These are phyloP conservation scores for Annona squamosa DNA, from an alignment of 164 flowering plant species.

Conservation along the genomic window DNA sequence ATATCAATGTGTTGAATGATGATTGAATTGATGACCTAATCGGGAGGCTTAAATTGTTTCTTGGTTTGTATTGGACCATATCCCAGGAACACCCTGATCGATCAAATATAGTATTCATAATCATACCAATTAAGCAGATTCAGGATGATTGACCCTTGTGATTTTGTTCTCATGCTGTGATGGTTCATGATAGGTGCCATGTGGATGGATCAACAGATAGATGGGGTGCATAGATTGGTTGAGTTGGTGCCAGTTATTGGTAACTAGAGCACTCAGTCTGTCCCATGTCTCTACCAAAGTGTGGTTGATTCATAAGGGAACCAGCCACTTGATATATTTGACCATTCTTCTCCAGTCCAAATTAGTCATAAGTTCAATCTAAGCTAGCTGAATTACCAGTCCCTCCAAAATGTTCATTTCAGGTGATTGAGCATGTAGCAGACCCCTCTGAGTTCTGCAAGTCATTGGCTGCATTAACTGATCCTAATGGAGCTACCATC, in stretches of 20 bases:
- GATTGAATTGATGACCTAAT: not conserved
- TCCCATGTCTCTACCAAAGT: not conserved
- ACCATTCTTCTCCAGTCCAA: not conserved
- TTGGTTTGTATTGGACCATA: not conserved
- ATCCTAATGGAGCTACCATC: conserved; percentile 63
- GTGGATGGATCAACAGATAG: not conserved
- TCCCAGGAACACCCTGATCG: not conserved
- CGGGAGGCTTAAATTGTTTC: not conserved
- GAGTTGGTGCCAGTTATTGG: not conserved
- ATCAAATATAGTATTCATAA: not conserved
- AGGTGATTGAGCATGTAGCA: conserved; percentile 98
- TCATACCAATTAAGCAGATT: not conserved
- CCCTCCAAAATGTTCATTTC: conserved; percentile 5
- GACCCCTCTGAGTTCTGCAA: conserved; percentile 91
- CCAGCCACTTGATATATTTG: not conserved
- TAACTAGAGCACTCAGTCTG: not conserved
- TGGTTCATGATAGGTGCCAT: not conserved
- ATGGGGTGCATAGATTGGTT: not conserved
- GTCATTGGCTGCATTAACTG: conserved; percentile 67
- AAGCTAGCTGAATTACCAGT: not conserved
- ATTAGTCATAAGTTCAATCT: not conserved
- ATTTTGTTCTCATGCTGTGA: not conserved
- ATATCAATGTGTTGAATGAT: not conserved
- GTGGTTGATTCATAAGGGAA: not conserved
- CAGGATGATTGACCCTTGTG: not conserved